Base-by-base conservation (phyloP, 345 rosid species). In the Eucalyptus microcorys region DNA sequence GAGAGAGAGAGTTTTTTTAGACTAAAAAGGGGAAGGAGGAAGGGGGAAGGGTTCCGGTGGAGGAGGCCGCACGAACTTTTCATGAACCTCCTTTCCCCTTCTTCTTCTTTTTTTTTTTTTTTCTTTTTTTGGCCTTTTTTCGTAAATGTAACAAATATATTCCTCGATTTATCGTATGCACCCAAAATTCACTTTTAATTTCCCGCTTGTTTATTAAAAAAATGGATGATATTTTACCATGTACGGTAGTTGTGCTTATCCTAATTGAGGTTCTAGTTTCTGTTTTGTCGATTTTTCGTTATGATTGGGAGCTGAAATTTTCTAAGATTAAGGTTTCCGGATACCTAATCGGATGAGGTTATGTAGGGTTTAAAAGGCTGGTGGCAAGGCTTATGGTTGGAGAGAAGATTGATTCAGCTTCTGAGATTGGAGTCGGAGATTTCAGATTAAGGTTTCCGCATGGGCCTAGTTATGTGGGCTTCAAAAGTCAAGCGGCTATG, bases 291-390 rank as follows among this genome's bases (percentile, higher is more conserved):
- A 5, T 2, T 13, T 27, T 27, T 14, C 4, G 26, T 61, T 3
- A 15, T 0, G 9, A 7, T 61, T 4, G 1, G 2, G 7, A 61
- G 1, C 8, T 4, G 3, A 4, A 61, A 4, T 6, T 61, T 21
- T 12, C 2, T 47, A 47, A 10, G 3, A 57, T 26, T 49, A 5
- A 57, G 7, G 3, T 57, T 57, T 5, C 3, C 5, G 0, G 2
- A 24, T 57, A 10, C 30, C 14, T 57, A 57, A 24, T 57, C 2
- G 11, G 32, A 14, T 1, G 1, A 3, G 6, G 14, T 59, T 27
- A 5, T 5, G 3, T 5, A 26, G 7, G 66, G 66, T 59, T 59
- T 2, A 5, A 11, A 10, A 4, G 14, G 3, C 32, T 4, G 7
- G 15, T 13, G n/a, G 14, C 2, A 3, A 59, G 7, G 3, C 66